A percentile compares a stretch with the other conserved stretches of the same genome.
Evolutionary conservation across 2,329 filamentous ascomycete species (phyloP).

Genomic region (Tolypocladium paradoxum): DNA sequence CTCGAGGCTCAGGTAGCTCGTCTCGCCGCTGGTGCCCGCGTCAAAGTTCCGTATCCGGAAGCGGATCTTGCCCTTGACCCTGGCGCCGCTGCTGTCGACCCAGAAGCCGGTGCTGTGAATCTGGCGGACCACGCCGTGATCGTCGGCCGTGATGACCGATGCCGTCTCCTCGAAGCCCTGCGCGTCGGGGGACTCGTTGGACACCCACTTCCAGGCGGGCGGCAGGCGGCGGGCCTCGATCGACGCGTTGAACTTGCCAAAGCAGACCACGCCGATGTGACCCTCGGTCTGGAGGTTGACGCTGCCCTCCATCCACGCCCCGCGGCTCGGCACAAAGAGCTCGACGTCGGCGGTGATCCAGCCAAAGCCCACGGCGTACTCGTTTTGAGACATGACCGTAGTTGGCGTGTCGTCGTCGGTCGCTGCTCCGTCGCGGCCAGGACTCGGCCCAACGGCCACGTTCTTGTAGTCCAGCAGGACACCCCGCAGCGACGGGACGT

Average conservation of each 20-base stretch:
- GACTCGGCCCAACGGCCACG: constrained; percentile 50
- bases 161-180: constrained; percentile 30
- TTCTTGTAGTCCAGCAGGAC: constrained; percentile 68
- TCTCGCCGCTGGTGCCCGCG: constrained; percentile 60
- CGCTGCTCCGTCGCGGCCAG: constrained; percentile 37
- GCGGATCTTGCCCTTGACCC: constrained; percentile 57
- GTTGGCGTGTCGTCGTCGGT: constrained; percentile 37
- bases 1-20: constrained; percentile 74
- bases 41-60: constrained; percentile 84
- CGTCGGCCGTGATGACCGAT: constrained; percentile 28
- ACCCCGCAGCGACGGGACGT: constrained; percentile 60
- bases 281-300: constrained; percentile 83
- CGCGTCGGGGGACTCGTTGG: constrained; percentile 33
- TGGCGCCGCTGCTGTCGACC: constrained; percentile 58
- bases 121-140: constrained; percentile 42
- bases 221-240: constrained; percentile 72
- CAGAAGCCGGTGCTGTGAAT: constrained; percentile 59
- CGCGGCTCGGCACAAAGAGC: constrained; percentile 66
- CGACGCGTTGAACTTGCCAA: constrained; percentile 84
- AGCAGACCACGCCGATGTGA: constrained; percentile 79
- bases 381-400: constrained; percentile 49
- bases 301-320: constrained; percentile 65
- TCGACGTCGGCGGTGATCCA: constrained; percentile 86
- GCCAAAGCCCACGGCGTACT: constrained; percentile 76
- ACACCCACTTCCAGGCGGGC: constrained; percentile 68